These are phyloP conservation scores for Didymella lethalis DNA, from an alignment of 2,329 filamentous ascomycete genomes.

Conservation along the genomic window DNA sequence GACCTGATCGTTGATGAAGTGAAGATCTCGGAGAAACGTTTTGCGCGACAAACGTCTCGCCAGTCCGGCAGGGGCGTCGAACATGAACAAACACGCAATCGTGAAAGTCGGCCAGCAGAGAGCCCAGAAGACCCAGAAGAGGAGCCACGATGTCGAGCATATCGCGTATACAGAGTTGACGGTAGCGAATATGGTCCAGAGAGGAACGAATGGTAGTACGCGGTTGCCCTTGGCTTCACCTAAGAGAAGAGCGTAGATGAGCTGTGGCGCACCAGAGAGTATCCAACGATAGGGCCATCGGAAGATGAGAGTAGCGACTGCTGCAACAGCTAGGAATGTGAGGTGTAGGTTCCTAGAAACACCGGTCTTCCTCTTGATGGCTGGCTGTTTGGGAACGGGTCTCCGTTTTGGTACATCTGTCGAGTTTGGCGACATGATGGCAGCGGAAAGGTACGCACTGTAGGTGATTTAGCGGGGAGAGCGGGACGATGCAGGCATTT, in stretches of 20 bases:
- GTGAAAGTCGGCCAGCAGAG: slow-evolving; percentile 55
- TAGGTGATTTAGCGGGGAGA: not conserved
- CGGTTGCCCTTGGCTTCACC: slow-evolving; percentile 50
- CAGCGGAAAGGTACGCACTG: not conserved
- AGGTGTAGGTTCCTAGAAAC: slow-evolving; percentile 12
- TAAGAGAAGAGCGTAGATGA: slow-evolving; percentile 48
- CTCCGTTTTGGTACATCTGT: slow-evolving; percentile 9
- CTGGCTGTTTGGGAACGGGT: slow-evolving; percentile 8
- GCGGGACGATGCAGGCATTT: not conserved
- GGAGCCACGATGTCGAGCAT: slow-evolving; percentile 61
- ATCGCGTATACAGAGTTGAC: slow-evolving; percentile 59
- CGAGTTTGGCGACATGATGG: slow-evolving; percentile 14
- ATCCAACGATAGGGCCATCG: slow-evolving; percentile 48
- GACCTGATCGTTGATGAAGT: slow-evolving; percentile 62
- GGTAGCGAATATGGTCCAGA: slow-evolving; percentile 58
- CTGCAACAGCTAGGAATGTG: slow-evolving; percentile 9
- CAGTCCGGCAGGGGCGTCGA: slow-evolving; percentile 50
- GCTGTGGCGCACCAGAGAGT: slow-evolving; percentile 53
- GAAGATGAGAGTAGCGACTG: slow-evolving; percentile 9
- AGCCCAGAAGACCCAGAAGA: slow-evolving; percentile 55
- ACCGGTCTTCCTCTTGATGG: slow-evolving; percentile 11
- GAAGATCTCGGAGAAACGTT: slow-evolving; percentile 53
- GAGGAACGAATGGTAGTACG: slow-evolving; percentile 54
- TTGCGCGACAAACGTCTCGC: slow-evolving; percentile 49
- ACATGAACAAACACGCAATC: slow-evolving; percentile 58